These are phyloP conservation scores for Aureococcus anophagefferens DNA, from an alignment of 108 stramenopile species.

Conservation along the genomic window DNA sequence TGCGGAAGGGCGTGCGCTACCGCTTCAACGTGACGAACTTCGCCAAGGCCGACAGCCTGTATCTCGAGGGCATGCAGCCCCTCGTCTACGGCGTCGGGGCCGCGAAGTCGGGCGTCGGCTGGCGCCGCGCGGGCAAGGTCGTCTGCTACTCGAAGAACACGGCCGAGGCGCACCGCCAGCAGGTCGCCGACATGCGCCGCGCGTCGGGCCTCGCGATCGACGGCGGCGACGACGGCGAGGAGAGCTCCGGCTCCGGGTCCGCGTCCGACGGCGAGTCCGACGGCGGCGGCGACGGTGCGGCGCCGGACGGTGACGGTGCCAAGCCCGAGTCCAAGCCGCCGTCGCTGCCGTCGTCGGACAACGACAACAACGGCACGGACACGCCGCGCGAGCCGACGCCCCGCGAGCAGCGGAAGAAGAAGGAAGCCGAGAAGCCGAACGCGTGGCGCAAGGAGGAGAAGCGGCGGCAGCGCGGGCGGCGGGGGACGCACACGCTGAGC, in stretches of 20 bases:
- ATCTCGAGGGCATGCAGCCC: slow-evolving; percentile 49
- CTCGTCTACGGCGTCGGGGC: slow-evolving; percentile 17
- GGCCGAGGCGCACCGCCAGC: slow-evolving; percentile 21
- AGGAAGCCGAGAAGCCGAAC: slow-evolving; percentile 17
- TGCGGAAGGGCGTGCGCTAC: slow-evolving; percentile 17
- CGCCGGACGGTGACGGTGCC: background rate
- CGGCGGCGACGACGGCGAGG: slow-evolving; percentile 5
- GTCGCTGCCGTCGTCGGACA: slow-evolving; percentile 8
- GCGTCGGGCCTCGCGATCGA: background rate
- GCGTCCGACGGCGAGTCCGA: no score
- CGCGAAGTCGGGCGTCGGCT: slow-evolving; percentile 24
- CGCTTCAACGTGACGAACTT: slow-evolving; percentile 44
- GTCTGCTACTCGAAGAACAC: slow-evolving; percentile 24
- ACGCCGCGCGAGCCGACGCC: slow-evolving; percentile 3
- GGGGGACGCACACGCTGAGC: background rate
- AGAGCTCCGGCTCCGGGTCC: background rate
- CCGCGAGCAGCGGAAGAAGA: slow-evolving; percentile 17
- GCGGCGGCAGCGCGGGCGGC: no score
- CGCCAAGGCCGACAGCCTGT: slow-evolving; percentile 38
- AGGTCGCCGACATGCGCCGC: background rate
- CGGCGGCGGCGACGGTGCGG: slow-evolving; percentile 3
- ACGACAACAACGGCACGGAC: slow-evolving; percentile 29
- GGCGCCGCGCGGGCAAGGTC: slow-evolving; percentile 27
- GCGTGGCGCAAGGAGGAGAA: slow-evolving; percentile 1
- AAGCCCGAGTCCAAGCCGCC: no score